These are phyloP conservation scores for Saccharata proteae DNA, from an alignment of 2,329 filamentous ascomycete species.

Conservation along the genomic window DNA sequence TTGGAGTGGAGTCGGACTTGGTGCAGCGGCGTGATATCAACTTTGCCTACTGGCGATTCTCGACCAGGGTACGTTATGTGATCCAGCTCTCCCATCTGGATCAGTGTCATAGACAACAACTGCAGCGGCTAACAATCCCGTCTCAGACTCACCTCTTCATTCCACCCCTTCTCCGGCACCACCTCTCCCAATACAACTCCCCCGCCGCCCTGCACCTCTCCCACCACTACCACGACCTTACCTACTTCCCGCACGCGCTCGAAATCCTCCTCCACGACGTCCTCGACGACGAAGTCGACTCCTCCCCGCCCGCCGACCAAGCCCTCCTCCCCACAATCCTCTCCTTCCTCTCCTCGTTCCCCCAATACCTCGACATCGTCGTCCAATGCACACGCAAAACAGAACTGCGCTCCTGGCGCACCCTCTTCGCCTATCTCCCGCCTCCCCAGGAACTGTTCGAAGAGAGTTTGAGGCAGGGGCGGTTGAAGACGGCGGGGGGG, in stretches of 20 bases:
- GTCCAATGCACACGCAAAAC: conserved; percentile 97
- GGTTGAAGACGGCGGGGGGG: conserved; percentile 86
- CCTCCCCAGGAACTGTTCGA: conserved; percentile 88
- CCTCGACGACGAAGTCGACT: conserved; percentile 86
- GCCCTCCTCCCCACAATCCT: conserved; percentile 40
- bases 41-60: conserved; percentile 82
- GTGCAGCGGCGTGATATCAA: conserved; percentile 85
- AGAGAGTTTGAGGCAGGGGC: conserved; percentile 72
- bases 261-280: conserved; percentile 89
- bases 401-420: conserved; percentile 88
- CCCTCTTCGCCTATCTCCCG: conserved; percentile 81
- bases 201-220: conserved; percentile 70
- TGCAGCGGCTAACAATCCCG: too few relatives aligned
- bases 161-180: conserved; percentile 71
- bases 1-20: conserved; percentile 85
- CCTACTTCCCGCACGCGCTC: conserved; percentile 86
- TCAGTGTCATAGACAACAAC: too few relatives aligned
- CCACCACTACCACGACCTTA: conserved; percentile 72
- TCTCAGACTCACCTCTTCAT: conserved; percentile 87
- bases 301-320: conserved; percentile 32
- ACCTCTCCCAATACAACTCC: conserved; percentile 65
- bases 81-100: conserved; percentile 9
- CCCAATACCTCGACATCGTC: conserved; percentile 84
- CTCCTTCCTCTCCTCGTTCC: conserved; percentile 44
- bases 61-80: conserved; percentile 57